These are phyloP conservation scores for Corylus americana DNA, from an alignment of 306 rosid genomes.

Conservation along the genomic window DNA sequence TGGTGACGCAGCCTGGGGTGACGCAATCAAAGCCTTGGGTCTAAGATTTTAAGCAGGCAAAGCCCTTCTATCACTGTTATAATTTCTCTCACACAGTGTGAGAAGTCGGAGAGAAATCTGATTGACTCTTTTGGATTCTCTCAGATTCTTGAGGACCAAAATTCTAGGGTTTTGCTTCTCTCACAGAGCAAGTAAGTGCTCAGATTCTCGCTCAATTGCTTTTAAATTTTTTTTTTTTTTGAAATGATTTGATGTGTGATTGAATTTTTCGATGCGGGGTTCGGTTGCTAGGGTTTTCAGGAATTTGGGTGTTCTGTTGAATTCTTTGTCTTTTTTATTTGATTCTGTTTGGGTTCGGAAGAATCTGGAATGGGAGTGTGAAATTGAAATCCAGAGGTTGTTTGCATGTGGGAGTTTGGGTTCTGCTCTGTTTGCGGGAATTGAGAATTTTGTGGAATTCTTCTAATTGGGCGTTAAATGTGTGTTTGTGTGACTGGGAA, in stretches of 20 bases:
- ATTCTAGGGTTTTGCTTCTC: conserved; percentile 43
- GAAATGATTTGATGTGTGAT: too few species aligned
- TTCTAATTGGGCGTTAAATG: background rate
- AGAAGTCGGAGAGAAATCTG: conserved; percentile 46
- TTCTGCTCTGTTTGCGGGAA: conserved; percentile 18
- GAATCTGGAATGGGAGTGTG: conserved; percentile 33
- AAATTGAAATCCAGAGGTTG: background rate
- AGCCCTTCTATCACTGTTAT: conserved; percentile 22
- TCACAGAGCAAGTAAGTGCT: conserved; percentile 23
- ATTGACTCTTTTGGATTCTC: conserved; percentile 50
- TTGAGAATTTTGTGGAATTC: background rate
- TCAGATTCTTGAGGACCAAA: conserved; percentile 50
- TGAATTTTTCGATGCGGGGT: conserved; percentile 28
- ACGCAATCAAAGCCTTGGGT: conserved; percentile 27
- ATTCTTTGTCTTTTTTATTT: background rate
- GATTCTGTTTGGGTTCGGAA: conserved; percentile 11
- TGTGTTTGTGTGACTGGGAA: conserved; percentile 1
- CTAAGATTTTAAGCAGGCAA: conserved; percentile 30
- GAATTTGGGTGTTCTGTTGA: conserved; percentile 37
- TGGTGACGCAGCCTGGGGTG: conserved; percentile 41
- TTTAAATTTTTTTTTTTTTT: background rate
- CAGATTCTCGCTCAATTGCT: conserved; percentile 6
- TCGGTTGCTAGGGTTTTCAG: conserved; percentile 23
- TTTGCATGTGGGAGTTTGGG: conserved; percentile 25
- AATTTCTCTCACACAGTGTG: conserved; percentile 28